Evolutionary conservation across 176 grass and related monocot species (phyloP).

Genomic region (Eleusine indica): DNA sequence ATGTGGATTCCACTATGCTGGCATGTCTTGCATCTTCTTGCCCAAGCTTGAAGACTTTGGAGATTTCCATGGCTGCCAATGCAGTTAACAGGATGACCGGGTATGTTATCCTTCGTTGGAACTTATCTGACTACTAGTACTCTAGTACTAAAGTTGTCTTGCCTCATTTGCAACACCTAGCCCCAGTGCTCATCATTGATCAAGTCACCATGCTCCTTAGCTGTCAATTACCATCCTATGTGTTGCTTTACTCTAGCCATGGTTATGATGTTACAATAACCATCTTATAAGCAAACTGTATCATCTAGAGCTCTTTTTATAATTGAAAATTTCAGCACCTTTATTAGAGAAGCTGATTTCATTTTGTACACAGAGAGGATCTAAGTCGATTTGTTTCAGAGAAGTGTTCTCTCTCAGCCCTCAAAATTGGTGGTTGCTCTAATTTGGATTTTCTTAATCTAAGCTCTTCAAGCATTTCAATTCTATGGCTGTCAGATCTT

Average conservation of each 20-base stretch:
- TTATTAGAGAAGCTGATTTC: conserved; percentile 34
- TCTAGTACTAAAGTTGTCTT: not conserved
- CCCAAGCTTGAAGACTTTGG: conserved; percentile 73
- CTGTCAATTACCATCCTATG: not conserved
- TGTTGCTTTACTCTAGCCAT: conserved; percentile 22
- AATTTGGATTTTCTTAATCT: conserved; percentile 80
- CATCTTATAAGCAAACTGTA: conserved; percentile 2
- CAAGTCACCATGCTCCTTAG: not conserved
- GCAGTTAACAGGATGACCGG: conserved; percentile 80
- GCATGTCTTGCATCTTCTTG: conserved; percentile 73
- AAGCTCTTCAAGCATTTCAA: conserved; percentile 77
- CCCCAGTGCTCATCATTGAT: conserved; percentile 22
- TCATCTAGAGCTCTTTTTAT: not conserved
- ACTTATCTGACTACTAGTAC: not conserved
- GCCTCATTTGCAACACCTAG: conserved; percentile 4
- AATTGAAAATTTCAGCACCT: not conserved
- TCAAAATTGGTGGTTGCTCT: conserved; percentile 80
- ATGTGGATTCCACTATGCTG: conserved; percentile 72
- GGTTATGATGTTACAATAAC: conserved; percentile 1
- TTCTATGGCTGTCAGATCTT: conserved; percentile 84
- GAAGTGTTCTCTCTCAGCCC: conserved; percentile 60
- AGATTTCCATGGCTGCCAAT: conserved; percentile 72
- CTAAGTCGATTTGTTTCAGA: conserved; percentile 73
- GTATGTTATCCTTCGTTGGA: conserved; percentile 50
- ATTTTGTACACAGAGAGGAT: conserved; percentile 66